Evolutionary conservation across 352 stramenopile species (phyloP).

Genomic region (Phytophthora ramorum): DNA sequence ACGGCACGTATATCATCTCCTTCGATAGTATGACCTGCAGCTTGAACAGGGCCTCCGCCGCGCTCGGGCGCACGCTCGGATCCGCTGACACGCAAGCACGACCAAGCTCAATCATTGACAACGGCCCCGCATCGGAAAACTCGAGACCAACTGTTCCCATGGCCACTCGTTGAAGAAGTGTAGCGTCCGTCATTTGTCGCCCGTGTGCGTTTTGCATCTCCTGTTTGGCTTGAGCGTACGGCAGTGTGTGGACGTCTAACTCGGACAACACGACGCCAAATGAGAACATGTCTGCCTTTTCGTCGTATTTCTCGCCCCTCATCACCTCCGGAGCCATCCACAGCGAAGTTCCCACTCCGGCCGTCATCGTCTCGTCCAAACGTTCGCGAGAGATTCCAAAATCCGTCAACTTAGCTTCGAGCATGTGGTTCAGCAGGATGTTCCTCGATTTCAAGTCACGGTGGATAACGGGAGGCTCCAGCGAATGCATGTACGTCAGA

Average conservation of each 20-base stretch:
- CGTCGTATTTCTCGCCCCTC: conserved; percentile 46
- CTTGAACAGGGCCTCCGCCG: neutral
- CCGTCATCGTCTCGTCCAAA: conserved; percentile 39
- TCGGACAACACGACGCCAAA: conserved; percentile 61
- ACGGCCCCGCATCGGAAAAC: neutral
- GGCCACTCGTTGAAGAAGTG: conserved; percentile 1
- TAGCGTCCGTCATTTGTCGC: conserved; percentile 3
- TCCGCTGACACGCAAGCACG: neutral
- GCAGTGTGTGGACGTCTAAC: conserved; percentile 48
- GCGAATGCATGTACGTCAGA: conserved; percentile 49
- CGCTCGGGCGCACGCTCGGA: neutral
- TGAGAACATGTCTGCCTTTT: conserved; percentile 64
- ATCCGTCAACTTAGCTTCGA: conserved; percentile 45
- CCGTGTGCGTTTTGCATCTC: conserved; percentile 3
- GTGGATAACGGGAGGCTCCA: conserved; percentile 42
- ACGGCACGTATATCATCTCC: too few relatives aligned
- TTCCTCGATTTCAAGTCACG: conserved; percentile 50
- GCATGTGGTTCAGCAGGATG: conserved; percentile 33
- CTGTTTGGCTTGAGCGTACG: conserved; percentile 22
- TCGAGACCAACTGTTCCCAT: conserved; percentile 1
- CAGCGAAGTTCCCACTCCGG: conserved; percentile 39
- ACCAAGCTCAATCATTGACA: neutral
- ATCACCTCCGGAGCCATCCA: conserved; percentile 23
- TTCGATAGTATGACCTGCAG: neutral
- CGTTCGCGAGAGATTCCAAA: conserved; percentile 38